Percentiles rank a stretch among this genome's conserved stretches.
These are phyloP conservation scores for Lepiota venenata DNA, from an alignment of 768 basidiomycete species.

Conservation along the genomic window DNA sequence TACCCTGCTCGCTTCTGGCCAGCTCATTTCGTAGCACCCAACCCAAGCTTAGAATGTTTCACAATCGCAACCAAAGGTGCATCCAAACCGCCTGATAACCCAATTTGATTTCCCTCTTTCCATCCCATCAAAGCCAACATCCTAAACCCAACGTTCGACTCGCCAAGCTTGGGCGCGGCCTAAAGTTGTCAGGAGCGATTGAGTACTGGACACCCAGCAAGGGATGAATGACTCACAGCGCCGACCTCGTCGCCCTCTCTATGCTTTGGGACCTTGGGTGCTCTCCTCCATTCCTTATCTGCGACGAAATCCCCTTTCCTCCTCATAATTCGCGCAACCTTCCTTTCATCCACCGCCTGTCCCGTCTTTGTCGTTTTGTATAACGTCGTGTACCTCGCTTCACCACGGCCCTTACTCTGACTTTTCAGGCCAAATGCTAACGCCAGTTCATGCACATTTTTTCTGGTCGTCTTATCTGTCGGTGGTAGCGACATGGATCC, in stretches of 20 bases:
- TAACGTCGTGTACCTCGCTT: conserved; percentile 74
- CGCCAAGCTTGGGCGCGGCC: conserved; percentile 80
- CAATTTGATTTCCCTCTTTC: conserved; percentile 79
- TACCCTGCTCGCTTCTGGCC: too few relatives aligned
- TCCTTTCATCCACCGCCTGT: conserved; percentile 51
- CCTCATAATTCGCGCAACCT: conserved; percentile 44
- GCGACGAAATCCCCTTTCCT: conserved; percentile 32
- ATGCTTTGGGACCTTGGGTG: conserved; percentile 41
- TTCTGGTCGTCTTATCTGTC: conserved; percentile 68
- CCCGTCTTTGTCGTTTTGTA: conserved; percentile 63
- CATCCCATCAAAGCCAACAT: conserved; percentile 92
- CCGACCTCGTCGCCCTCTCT: conserved; percentile 89
- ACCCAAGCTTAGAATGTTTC: conserved; percentile 81
- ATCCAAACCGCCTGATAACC: conserved; percentile 61
- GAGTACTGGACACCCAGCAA: background rate
- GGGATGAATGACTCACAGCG: conserved; percentile 41
- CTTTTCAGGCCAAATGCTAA: conserved; percentile 74
- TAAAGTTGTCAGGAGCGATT: conserved; percentile 20
- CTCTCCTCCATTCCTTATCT: conserved; percentile 22
- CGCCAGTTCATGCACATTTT: conserved; percentile 80
- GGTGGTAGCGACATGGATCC: conserved; percentile 70
- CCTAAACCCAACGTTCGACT: conserved; percentile 81
- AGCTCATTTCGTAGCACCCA: conserved; percentile 57
- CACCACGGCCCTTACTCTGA: conserved; percentile 67
- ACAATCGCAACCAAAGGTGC: conserved; percentile 80